Conservation (phyloP, 306 rosid species). For the Lathyrus aphaca region DNA sequence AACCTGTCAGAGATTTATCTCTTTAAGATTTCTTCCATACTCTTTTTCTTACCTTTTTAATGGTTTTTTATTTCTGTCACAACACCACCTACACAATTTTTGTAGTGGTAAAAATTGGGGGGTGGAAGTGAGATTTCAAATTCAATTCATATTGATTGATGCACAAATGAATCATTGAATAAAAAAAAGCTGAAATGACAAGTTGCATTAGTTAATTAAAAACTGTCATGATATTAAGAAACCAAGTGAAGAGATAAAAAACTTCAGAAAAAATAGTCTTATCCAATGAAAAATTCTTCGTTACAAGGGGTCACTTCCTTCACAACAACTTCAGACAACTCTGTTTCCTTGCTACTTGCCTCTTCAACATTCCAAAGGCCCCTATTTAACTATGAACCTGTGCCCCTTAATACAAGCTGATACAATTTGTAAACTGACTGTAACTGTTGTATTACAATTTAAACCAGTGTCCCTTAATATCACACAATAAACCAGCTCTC, state of each 20-base stretch:
- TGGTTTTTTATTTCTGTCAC: background rate
- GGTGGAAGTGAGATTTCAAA: background rate
- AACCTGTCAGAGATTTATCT: background rate
- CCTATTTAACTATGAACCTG: conserved; percentile 9
- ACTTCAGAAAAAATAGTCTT: background rate
- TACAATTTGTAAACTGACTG: conserved; percentile 2
- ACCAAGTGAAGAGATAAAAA: background rate
- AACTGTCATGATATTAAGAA: background rate
- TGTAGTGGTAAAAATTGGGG: background rate
- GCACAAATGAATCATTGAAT: conserved; percentile 8
- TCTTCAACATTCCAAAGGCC: conserved; percentile 2
- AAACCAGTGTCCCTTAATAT: background rate
- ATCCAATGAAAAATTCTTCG: background rate
- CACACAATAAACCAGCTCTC: background rate
- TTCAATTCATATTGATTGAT: background rate
- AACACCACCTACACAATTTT: background rate
- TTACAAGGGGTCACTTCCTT: conserved; percentile 2
- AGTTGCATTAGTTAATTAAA: background rate
- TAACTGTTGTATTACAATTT: conserved; percentile 7
- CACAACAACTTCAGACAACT: background rate
- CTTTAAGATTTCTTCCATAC: background rate
- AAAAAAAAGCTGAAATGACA: background rate
- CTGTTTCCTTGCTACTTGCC: background rate
- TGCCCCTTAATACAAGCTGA: conserved; percentile 10
- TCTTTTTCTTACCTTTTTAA: background rate